Base-by-base conservation (phyloP, 495 filamentous ascomycete genomes). In the Bombardia bombarda region DNA sequence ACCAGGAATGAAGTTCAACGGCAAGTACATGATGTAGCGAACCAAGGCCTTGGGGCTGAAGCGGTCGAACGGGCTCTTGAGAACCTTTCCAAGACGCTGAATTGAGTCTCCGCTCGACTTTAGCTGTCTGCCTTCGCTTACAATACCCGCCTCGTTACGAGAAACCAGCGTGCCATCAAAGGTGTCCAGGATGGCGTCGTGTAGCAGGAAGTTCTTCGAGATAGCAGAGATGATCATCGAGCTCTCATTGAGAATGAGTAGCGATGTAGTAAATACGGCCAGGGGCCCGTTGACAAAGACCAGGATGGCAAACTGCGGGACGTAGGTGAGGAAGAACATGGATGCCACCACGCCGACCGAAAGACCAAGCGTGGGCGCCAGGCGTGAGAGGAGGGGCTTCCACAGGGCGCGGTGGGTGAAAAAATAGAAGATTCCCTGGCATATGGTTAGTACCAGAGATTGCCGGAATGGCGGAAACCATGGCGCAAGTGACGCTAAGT, bases 261-360 rank as follows among this genome's bases (percentile, higher is more conserved):
- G 58, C 0, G 79, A 73, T 0, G 90, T 84, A 4, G 82, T 84
- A 38, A 93, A 58, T 18, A 85, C 84, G 13, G 86, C 85, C 2
- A 96, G 63, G 0, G 90, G 90, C 0, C 92, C 92, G 43, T 87
- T 89, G 39, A 93, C 80, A 54, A 96, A 78, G 43, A 86, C 72
- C 22, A 95, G 67, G 28, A 87, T 59, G 7, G 86, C 83, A 25
- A 85, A 74, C 67, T 98, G 92, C 0, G 92, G 92, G 25, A 96
- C 61, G 58, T 96, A 98, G 40, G 89, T 84, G 63, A 95, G 81
- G 54, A 83, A 67, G 64, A 98, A 97, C 83, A 95, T 78, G 53
- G 72, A 63, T n/a, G 68, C 65, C 7, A 85, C 79, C 18, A 87
- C 72, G 21, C 76, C 73, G 26, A 82, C 51, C 8, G 83, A 85